Percentiles rank a stretch among this genome's conserved stretches.
These are phyloP conservation scores for Moringa oleifera DNA, from an alignment of 345 rosid species.

Conservation along the genomic window DNA sequence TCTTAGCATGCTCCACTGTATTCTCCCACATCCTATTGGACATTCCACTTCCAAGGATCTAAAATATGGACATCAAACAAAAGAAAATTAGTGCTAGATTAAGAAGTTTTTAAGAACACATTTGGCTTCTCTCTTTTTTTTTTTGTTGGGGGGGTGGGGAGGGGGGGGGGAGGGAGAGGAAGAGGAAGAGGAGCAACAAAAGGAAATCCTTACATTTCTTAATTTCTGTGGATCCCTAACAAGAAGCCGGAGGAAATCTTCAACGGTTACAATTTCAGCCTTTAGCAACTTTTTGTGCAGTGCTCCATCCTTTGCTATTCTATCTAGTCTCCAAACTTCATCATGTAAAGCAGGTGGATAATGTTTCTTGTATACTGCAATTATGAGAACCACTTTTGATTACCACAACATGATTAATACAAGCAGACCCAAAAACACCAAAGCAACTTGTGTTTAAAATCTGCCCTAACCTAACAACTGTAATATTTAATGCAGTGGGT, in stretches of 20 bases:
- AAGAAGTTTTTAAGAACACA: not conserved
- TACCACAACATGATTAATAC: not conserved
- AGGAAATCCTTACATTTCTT: constrained; percentile 51
- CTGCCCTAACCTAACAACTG: not conserved
- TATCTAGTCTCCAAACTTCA: constrained; percentile 95
- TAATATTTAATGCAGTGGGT: too few species aligned
- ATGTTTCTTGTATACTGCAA: constrained; percentile 91
- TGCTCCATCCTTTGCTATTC: constrained; percentile 95
- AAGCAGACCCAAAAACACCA: not conserved
- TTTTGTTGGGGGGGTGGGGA: too few species aligned
- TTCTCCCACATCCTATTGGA: constrained; percentile 98
- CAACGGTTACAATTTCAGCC: constrained; percentile 56
- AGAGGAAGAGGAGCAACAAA: constrained; percentile 8
- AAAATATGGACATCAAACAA: constrained; percentile 12
- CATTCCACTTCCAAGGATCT: constrained; percentile 98
- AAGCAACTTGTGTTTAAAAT: too few species aligned
- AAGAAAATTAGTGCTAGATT: not conserved
- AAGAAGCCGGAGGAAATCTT: constrained; percentile 83
- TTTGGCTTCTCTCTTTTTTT: too few species aligned
- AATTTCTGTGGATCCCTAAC: constrained; percentile 64
- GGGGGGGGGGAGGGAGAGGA: too few species aligned
- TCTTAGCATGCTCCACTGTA: constrained; percentile 91
- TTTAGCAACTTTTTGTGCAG: constrained; percentile 75
- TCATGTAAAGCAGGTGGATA: constrained; percentile 89
- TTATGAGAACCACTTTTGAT: constrained; percentile 1